Conservation (phyloP, 306 rosid species). For the Fragaria vesca region DNA sequence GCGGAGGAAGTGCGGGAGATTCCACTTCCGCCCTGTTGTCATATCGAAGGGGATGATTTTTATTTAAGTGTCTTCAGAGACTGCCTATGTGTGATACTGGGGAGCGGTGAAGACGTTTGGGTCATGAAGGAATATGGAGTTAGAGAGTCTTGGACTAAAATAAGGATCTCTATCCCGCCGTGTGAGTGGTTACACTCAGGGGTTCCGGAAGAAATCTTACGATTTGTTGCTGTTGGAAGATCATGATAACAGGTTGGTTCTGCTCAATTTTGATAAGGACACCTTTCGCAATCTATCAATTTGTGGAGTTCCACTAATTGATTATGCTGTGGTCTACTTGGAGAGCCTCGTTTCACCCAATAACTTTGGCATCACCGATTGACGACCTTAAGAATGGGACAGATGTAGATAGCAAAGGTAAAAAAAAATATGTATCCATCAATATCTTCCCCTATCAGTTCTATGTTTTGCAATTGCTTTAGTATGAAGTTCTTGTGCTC, state of each 20-base stretch:
- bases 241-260: not conserved
- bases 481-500: not conserved
- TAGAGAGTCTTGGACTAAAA: not conserved
- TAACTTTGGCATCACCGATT: not conserved
- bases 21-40: too few species aligned
- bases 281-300: not conserved
- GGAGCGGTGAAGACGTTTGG: not conserved
- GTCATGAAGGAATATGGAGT: not conserved
- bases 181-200: not conserved
- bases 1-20: too few species aligned
- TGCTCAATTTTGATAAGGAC: not conserved
- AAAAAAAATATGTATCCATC: not conserved
- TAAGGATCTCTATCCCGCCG: not conserved
- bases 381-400: not conserved
- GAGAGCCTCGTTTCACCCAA: constrained; percentile 1
- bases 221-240: not conserved
- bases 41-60: too few species aligned
- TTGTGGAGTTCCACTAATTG: not conserved
- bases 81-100: not conserved
- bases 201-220: not conserved
- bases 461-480: not conserved
- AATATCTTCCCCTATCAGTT: not conserved
- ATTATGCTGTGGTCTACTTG: not conserved
- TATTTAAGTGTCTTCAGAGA: not conserved
- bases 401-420: not conserved